Evolutionary conservation across 192 early-diverging fungal species (phyloP), one percentile per base, ranked within the genome.

Genomic region (Coemansia sp.): DNA sequence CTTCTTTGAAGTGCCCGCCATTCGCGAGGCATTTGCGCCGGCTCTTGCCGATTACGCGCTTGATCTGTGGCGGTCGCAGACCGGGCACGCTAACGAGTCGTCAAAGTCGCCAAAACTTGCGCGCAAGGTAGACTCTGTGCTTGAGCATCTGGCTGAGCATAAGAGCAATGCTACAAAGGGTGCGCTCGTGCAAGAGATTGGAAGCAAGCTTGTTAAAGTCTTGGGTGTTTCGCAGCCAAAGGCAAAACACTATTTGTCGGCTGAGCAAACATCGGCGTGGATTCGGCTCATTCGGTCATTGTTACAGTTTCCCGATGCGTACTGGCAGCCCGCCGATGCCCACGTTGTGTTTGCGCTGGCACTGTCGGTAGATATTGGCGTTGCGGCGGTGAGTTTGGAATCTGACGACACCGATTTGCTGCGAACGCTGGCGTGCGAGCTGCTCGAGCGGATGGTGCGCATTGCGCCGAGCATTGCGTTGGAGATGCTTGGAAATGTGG

Each of bases 321-420:
- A 78, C 65, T 78, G 75, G 75, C 38, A 50, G n/a, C 38, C 53
- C 3, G 66, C 71, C 14, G 54, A 65, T 1, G 57, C 48, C 3
- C 57, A 28, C 4, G 31, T 59, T 4, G 25, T 78, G 38, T 58
- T 78, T 49, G 75, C 71, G 5, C 26, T 78, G 8, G 66, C 60
- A 2, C 19, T 78, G 25, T 44, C 58, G 15, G 66, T 51, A 6
- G 75, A 78, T 31, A 22, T 60, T 23, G 65, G 69, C 10, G 22
- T 78, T 31, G 62, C 75, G 2, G 5, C 36, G 1, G 17, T 22
- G 42, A 59, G 60, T 48, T 17, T 25, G 1, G 17, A 37, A 14
- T 11, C 25, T 3, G 52, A 19, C 49, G 69, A 57, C 21, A 63
- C 49, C 1, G 17, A 52, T 14, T 42, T 26, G 12, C 5, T 78